These are phyloP conservation scores for Cercospora janseana DNA, from an alignment of 2,329 filamentous ascomycete genomes.

Conservation along the genomic window DNA sequence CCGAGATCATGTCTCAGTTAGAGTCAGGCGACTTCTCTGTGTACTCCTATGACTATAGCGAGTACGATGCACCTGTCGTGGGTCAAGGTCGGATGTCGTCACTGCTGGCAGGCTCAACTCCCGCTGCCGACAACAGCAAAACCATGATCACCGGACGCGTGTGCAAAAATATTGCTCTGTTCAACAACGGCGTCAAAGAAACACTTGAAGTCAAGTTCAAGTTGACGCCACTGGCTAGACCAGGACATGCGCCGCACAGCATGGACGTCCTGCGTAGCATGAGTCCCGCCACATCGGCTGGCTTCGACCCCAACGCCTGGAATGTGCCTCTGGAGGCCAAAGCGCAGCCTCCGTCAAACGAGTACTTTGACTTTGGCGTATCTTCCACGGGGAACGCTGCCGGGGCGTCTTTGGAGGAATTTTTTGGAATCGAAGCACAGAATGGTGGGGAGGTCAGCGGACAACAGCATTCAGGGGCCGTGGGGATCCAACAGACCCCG, in stretches of 20 bases:
- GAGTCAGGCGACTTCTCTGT: slow-evolving; percentile 82
- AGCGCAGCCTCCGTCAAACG: slow-evolving; percentile 47
- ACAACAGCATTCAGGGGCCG: slow-evolving; percentile 27
- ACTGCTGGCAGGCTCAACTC: slow-evolving; percentile 64
- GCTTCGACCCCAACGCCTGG: slow-evolving; percentile 74
- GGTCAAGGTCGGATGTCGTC: slow-evolving; percentile 94
- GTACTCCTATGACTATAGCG: slow-evolving; percentile 94
- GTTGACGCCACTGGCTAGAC: slow-evolving; percentile 71
- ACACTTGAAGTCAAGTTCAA: slow-evolving; percentile 91
- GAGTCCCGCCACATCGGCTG: slow-evolving; percentile 57
- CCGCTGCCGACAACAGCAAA: slow-evolving; percentile 61
- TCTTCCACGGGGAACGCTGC: slow-evolving; percentile 22
- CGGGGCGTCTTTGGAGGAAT: slow-evolving; percentile 32
- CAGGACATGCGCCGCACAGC: slow-evolving; percentile 58
- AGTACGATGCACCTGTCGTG: slow-evolving; percentile 87
- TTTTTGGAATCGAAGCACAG: slow-evolving; percentile 32
- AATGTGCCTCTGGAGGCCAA: slow-evolving; percentile 54
- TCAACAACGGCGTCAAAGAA: slow-evolving; percentile 78
- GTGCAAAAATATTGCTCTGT: slow-evolving; percentile 80
- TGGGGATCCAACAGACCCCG: slow-evolving; percentile 37
- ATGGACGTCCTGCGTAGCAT: slow-evolving; percentile 59
- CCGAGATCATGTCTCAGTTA: slow-evolving; percentile 74
- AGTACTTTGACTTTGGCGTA: slow-evolving; percentile 32
- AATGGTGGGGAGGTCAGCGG: slow-evolving; percentile 23
- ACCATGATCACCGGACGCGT: slow-evolving; percentile 84